Base-by-base conservation (phyloP, 805 yeast genomes). In the Cyberlindnera mycetangii region DNA sequence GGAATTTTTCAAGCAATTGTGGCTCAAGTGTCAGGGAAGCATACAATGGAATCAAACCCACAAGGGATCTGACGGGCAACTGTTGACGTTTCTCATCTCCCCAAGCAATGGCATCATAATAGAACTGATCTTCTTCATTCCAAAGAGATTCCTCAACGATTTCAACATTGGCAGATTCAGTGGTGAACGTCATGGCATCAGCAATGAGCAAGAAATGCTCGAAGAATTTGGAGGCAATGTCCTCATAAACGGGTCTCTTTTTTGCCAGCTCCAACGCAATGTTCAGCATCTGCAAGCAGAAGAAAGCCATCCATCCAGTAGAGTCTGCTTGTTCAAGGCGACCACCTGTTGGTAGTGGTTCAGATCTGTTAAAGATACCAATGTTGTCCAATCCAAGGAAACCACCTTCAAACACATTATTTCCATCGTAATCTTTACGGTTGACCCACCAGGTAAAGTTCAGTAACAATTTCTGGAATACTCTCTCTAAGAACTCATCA, bases 391-490 rank as follows among this genome's bases (percentile, higher is more conserved):
- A 71, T 7, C 97, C 97, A 47, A 89, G 72, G 65, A 89, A 89
- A 0, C 97, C 97, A 50, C 97, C 97, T 67, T 87, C 95, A 61
- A 90, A 89, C 20, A 90, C 85, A 55, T 89, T 89, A 58, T 85
- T 84, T 51, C 97, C 97, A 50, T 81, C 84, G 4, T 74, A 65
- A 66, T 89, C 97, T 61, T 89, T 89, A 58, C 95, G 74, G 66
- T 90, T 89, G 47, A 90, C 96, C 97, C 97, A 89, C 97, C 97
- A 89, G 18, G 97, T 88, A 66, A 89, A 89, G 66, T 89, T 89
- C 48, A 89, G 71, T 64, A 90, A 68, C 58, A 89, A 75, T 63
- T 89, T 89, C 65, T 90, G 97, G 76, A 89, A 89, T 8, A 88
- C 95, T n/a, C 92, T 70, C 65, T 89, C 97, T 63, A 89, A 74